Evolutionary conservation across 805 yeast genomes (phyloP), one percentile per base, ranked within the genome.

Genomic region (Cyberlindnera nakhonratchasimensis): DNA sequence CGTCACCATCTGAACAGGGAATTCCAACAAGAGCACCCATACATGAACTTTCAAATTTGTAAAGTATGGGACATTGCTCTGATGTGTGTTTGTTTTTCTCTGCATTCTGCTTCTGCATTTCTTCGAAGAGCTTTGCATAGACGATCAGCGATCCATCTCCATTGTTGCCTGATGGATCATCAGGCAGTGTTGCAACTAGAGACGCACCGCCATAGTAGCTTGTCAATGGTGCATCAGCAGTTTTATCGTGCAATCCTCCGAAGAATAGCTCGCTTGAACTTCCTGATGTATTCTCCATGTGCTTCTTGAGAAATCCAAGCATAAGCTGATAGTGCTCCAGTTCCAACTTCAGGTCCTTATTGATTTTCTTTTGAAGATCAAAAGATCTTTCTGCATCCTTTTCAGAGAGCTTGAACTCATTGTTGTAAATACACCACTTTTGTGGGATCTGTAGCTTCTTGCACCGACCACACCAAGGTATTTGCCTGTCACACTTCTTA

Each of bases 381-480:
- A 39, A n/a, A 3, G 42, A 33, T 12, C 25, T 13, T 6, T 18
- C 20, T 4, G 31, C 23, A 22, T 33, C 37, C 37, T 39, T 39
- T 16, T 31, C 36, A 21, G 13, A 13, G 23, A 39, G 32, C 18
- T 32, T 34, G 12, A 31, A 22, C 22, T 21, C 26, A 7, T 26
- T 20, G 17, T 29, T 16, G 18, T 39, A 39, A 21, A 39, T 39
- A 14, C 42, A 39, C 37, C 29, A 33, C 29, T 39, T 34, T 5
- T 7, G 22, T 3, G 37, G 37, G 8, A 39, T 39, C 14, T 31
- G 24, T 16, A 39, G 34, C 16, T 22, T n/a, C 20, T 13, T 11
- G 29, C 42, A 39, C 12, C 42, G 19, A 10, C 33, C 19, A 16
- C 42, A 39, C 22, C 28, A 16, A 2, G 37, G 33, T n/a, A 2